Percentiles rank a stretch among this genome's conserved stretches.
phyloP scores from a whole-genome alignment of 169 alveolate genomes.

The Toxoplasma gondii region DNA sequence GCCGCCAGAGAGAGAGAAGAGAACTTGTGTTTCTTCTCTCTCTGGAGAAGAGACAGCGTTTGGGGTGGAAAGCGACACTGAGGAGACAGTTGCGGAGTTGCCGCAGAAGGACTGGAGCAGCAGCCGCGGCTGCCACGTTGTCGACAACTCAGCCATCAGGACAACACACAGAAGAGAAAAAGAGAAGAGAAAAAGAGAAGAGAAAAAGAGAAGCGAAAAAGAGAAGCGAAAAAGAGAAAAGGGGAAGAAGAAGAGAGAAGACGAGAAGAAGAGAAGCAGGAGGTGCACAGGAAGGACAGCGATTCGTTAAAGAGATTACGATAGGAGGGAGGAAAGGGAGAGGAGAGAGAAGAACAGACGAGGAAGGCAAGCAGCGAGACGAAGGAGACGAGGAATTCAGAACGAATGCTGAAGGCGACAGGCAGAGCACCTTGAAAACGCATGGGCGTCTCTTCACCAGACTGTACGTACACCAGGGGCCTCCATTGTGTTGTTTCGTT shows the following conservation, averaged over 20 bases:
- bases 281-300: too few relatives aligned
- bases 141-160: neutral
- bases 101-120: slow-evolving; percentile 31
- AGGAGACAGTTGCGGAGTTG: neutral
- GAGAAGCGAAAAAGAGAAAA: neutral
- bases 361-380: neutral
- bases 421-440: neutral
- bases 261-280: neutral
- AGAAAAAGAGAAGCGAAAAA: neutral
- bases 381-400: neutral
- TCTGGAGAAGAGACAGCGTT: neutral
- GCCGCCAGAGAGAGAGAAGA: neutral
- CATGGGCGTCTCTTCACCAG: too few relatives aligned
- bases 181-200: neutral
- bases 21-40: neutral
- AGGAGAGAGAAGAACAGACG: neutral
- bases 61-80: neutral
- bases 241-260: neutral
- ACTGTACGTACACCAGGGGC: too few relatives aligned
- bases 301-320: neutral
- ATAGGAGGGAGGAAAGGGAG: neutral
- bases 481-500: too few relatives aligned
- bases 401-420: neutral
- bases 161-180: neutral
- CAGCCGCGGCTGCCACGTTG: slow-evolving; percentile 19